phyloP scores from a whole-genome alignment of 2,329 filamentous ascomycete species.

The Xylaria hypoxylon region DNA sequence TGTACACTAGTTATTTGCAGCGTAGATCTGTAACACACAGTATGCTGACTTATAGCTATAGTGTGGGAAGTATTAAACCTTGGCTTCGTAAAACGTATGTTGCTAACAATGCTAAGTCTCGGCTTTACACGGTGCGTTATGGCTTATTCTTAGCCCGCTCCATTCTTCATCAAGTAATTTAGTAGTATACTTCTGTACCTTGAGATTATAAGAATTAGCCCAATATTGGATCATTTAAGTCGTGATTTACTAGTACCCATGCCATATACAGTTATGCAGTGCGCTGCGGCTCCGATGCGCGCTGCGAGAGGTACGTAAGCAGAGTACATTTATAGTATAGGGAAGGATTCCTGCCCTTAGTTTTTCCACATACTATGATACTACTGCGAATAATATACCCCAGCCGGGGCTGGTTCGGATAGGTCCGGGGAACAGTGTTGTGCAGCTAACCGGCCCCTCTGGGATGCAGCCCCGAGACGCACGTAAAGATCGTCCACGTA shows the following conservation, averaged over 20 bases:
- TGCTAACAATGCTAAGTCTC: neutral
- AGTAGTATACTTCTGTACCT: no score
- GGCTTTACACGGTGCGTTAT: neutral
- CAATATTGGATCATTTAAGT: no score
- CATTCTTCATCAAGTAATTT: neutral
- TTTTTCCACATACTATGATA: no score
- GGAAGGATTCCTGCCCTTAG: no score
- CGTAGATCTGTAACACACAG: neutral
- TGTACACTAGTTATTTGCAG: slow-evolving; percentile 5
- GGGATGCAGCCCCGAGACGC: slow-evolving; percentile 25
- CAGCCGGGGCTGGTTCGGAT: neutral
- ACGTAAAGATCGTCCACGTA: slow-evolving; percentile 21
- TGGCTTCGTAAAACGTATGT: neutral
- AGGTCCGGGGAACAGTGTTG: slow-evolving; percentile 12
- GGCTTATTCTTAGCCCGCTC: neutral
- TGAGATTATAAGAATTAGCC: no score
- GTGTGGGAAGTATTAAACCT: neutral
- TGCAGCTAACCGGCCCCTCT: slow-evolving; percentile 29
- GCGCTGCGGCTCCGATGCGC: no score
- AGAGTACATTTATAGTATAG: no score
- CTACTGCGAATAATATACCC: neutral
- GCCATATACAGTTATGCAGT: no score
- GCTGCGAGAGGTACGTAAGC: no score
- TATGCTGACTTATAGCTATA: no score
- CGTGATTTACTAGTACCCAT: no score